Conservation (phyloP, 2,329 filamentous ascomycete species). For the Sporothrix curviconia region DNA sequence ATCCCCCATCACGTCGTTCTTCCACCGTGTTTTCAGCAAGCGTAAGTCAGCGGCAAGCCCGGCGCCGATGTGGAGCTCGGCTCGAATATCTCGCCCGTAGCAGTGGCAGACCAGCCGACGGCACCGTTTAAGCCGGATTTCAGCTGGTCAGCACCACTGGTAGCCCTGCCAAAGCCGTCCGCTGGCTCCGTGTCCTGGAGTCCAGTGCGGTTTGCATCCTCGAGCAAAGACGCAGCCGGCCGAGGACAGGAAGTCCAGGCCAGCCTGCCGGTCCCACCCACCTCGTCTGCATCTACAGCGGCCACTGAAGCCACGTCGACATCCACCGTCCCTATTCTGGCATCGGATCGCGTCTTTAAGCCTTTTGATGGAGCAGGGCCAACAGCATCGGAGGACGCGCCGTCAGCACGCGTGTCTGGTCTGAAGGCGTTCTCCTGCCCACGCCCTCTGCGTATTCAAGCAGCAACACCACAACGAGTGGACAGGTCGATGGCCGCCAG, state of each 20-base stretch:
- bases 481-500: neutral
- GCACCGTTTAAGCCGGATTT: conserved; percentile 13
- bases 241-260: neutral
- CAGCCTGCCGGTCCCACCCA: neutral
- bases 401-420: conserved; percentile 15
- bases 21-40: neutral
- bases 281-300: neutral
- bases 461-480: neutral
- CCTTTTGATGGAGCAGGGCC: conserved; percentile 9
- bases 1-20: neutral
- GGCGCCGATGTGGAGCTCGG: neutral
- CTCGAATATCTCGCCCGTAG: no score
- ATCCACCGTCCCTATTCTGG: neutral
- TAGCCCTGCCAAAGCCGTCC: neutral
- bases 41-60: no score
- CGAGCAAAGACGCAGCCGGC: neutral
- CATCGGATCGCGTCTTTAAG: neutral
- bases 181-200: neutral
- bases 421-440: neutral
- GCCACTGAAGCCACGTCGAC: neutral
- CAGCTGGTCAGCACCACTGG: conserved; percentile 13
- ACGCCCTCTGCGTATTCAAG: neutral
- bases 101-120: neutral
- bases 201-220: neutral
- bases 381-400: neutral